phyloP scores from a whole-genome alignment of 371 early-diverging fungal species.

The Apophysomyces trapeziformis region DNA sequence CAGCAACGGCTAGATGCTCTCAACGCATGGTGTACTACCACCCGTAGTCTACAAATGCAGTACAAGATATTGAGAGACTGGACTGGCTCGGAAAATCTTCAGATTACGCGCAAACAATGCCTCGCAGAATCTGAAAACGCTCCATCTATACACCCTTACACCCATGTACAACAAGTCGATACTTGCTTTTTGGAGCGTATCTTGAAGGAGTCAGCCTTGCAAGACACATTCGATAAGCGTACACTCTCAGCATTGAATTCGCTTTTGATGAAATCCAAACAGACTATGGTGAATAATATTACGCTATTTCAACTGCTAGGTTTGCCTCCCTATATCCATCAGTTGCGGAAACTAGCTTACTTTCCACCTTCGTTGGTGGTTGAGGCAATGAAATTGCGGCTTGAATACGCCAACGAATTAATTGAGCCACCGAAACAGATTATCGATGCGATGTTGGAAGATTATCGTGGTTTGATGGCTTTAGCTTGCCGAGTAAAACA shows the following conservation, averaged over 20 bases:
- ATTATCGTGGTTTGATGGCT: conserved; percentile 71
- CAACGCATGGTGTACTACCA: conserved; percentile 80
- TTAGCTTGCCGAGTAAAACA: conserved; percentile 76
- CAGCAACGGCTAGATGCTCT: conserved; percentile 76
- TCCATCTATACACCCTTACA: background rate
- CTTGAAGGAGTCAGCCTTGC: conserved; percentile 80
- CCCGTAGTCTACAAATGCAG: conserved; percentile 73
- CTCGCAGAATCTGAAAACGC: conserved; percentile 8
- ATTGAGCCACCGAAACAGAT: conserved; percentile 71
- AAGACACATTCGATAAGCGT: conserved; percentile 79
- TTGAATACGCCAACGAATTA: conserved; percentile 72
- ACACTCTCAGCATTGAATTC: conserved; percentile 64
- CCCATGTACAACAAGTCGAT: background rate
- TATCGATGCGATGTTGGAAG: conserved; percentile 82
- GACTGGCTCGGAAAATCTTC: conserved; percentile 79
- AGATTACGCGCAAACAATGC: conserved; percentile 49
- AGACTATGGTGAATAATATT: conserved; percentile 70
- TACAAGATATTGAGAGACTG: conserved; percentile 77
- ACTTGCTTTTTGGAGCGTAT: conserved; percentile 85
- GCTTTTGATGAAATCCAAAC: conserved; percentile 62
- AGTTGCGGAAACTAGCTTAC: conserved; percentile 70
- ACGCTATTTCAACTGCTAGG: conserved; percentile 65
- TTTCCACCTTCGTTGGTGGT: conserved; percentile 81
- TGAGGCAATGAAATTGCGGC: conserved; percentile 76
- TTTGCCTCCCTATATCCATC: conserved; percentile 67